A percentile compares a stretch with the other conserved stretches of the same genome.
phyloP scores from a whole-genome alignment of 495 filamentous ascomycete species.

The Hypoxylon rickii region DNA sequence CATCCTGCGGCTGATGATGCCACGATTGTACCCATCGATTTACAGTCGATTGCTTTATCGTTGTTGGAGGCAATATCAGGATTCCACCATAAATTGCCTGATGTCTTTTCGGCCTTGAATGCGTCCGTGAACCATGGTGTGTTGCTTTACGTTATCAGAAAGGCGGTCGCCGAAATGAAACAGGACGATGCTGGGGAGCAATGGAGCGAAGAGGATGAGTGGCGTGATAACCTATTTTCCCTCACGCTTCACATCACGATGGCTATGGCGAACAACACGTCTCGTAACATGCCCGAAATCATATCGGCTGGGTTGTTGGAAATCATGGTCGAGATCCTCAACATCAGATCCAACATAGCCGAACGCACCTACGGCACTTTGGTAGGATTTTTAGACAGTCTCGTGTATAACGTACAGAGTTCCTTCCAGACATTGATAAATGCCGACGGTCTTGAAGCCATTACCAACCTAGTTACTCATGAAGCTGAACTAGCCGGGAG shows the following conservation, averaged over 20 bases:
- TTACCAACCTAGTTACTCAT: conserved; percentile 80
- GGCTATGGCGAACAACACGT: conserved; percentile 67
- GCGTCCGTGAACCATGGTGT: conserved; percentile 96
- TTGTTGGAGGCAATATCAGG: conserved; percentile 81
- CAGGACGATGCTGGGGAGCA: conserved; percentile 62
- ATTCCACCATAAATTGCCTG: conserved; percentile 73
- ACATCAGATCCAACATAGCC: conserved; percentile 78
- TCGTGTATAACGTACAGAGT: conserved; percentile 79
- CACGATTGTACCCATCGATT: conserved; percentile 65
- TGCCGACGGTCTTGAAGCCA: conserved; percentile 80
- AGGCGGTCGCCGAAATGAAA: conserved; percentile 80
- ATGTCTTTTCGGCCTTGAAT: conserved; percentile 84
- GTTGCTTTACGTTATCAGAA: conserved; percentile 90
- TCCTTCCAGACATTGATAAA: conserved; percentile 78
- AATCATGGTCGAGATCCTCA: conserved; percentile 86
- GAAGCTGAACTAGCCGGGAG: conserved; percentile 75
- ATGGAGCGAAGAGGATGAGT: conserved; percentile 69
- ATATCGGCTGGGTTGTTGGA: conserved; percentile 86
- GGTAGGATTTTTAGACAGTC: conserved; percentile 81
- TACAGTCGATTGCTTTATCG: conserved; percentile 83
- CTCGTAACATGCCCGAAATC: conserved; percentile 59
- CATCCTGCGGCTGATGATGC: conserved; percentile 73
- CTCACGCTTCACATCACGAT: conserved; percentile 77
- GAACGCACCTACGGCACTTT: conserved; percentile 80
- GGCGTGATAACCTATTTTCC: conserved; percentile 85